phyloP scores from a whole-genome alignment of 768 basidiomycete genomes.

The Mycena rosella region DNA sequence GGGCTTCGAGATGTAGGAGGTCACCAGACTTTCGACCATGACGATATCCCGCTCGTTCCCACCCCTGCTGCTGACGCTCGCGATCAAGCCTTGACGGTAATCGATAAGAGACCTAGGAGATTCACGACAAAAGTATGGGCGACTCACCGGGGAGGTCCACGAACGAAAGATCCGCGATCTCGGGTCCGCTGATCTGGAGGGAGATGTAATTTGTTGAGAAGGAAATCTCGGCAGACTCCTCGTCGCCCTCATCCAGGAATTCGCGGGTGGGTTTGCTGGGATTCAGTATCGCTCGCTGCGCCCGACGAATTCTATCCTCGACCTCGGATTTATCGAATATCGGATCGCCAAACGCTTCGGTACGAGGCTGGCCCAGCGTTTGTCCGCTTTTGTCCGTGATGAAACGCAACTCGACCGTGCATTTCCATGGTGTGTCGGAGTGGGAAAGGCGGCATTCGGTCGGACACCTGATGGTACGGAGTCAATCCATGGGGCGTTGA shows the following conservation, averaged over 20 bases:
- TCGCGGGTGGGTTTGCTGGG: slow-evolving; percentile 50
- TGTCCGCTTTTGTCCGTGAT: slow-evolving; percentile 55
- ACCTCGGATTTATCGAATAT: slow-evolving; percentile 67
- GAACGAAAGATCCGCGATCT: slow-evolving; percentile 74
- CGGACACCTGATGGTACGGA: slow-evolving; percentile 58
- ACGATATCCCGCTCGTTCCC: slow-evolving; percentile 70
- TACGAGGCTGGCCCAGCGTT: slow-evolving; percentile 53
- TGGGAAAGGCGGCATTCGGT: slow-evolving; percentile 68
- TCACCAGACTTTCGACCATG: slow-evolving; percentile 70
- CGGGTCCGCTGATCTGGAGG: slow-evolving; percentile 68
- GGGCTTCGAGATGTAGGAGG: slow-evolving; percentile 68
- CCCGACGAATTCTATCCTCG: slow-evolving; percentile 75
- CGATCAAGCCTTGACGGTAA: slow-evolving; percentile 63
- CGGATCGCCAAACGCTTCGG: slow-evolving; percentile 58
- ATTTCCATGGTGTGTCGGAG: slow-evolving; percentile 60
- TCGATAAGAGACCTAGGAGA: neutral
- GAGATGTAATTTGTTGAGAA: slow-evolving; percentile 73
- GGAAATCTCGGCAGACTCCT: slow-evolving; percentile 42
- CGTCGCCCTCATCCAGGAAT: slow-evolving; percentile 58
- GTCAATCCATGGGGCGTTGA: neutral
- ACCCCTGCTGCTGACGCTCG: slow-evolving; percentile 58
- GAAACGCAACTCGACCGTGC: slow-evolving; percentile 62
- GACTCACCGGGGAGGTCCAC: slow-evolving; percentile 72
- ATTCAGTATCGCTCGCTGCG: slow-evolving; percentile 76
- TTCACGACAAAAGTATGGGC: slow-evolving; percentile 44